Evolutionary conservation across 169 alveolate species (phyloP).

Genomic region (Cryptosporidium felis): DNA sequence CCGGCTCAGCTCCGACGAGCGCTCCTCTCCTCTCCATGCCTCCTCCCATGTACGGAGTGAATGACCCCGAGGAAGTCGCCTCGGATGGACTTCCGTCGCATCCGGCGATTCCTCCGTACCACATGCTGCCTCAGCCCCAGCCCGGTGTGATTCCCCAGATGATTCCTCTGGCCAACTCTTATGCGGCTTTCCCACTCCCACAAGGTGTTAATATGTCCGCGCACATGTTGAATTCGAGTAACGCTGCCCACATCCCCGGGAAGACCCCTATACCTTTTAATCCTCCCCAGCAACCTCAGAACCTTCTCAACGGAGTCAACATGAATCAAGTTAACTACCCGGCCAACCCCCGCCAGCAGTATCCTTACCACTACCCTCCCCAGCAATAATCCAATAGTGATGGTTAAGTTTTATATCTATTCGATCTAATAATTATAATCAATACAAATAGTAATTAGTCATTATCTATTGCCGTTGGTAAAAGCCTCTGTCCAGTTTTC

Average conservation of each 20-base stretch:
- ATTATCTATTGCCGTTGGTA: slow-evolving; percentile 15
- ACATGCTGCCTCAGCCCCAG: slow-evolving; percentile 63
- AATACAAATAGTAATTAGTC: background rate
- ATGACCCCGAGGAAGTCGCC: slow-evolving; percentile 57
- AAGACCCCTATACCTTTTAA: slow-evolving; percentile 66
- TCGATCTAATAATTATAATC: slow-evolving; percentile 14
- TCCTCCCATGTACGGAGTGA: slow-evolving; percentile 56
- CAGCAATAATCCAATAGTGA: slow-evolving; percentile 15
- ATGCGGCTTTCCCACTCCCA: slow-evolving; percentile 71
- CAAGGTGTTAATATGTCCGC: slow-evolving; percentile 54
- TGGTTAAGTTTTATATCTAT: background rate
- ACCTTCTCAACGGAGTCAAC: slow-evolving; percentile 39
- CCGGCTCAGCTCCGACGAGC: slow-evolving; percentile 69
- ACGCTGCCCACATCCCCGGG: slow-evolving; percentile 70
- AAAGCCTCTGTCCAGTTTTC: background rate
- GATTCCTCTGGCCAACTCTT: slow-evolving; percentile 66
- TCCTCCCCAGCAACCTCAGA: slow-evolving; percentile 50
- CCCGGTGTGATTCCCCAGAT: slow-evolving; percentile 71
- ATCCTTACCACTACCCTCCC: slow-evolving; percentile 65
- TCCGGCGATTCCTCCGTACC: slow-evolving; percentile 71
- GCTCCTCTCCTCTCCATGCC: slow-evolving; percentile 68
- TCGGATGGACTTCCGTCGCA: slow-evolving; percentile 69
- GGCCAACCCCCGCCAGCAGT: slow-evolving; percentile 18
- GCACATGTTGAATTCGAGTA: slow-evolving; percentile 58
- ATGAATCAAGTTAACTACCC: slow-evolving; percentile 42